A percentile compares a stretch with the other conserved stretches of the same genome.
Conservation (phyloP, 2,329 filamentous ascomycete genomes). For the Monilinia vaccinii-corymbosi region DNA sequence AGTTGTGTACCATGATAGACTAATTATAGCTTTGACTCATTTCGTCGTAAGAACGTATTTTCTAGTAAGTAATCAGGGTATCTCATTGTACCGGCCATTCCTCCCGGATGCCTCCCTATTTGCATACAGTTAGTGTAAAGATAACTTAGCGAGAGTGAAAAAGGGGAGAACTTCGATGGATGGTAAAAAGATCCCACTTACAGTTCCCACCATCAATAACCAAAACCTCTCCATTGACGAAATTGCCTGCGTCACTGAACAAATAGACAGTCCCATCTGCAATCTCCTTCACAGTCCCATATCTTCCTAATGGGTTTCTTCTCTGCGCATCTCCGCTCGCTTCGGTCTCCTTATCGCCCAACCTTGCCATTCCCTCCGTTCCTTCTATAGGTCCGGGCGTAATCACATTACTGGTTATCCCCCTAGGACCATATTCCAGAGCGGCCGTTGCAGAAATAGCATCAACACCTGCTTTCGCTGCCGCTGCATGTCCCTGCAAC, state of each 20-base stretch:
- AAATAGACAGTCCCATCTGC: constrained; percentile 86
- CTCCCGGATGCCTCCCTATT: constrained; percentile 19
- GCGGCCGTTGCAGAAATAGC: constrained; percentile 70
- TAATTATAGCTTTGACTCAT: constrained; percentile 6
- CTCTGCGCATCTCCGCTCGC: constrained; percentile 25
- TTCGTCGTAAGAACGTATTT: constrained; percentile 14
- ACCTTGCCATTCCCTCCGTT: constrained; percentile 70
- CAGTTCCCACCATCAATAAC: constrained; percentile 54
- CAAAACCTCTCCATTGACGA: constrained; percentile 73
- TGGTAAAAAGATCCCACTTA: background rate
- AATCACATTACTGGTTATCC: constrained; percentile 81
- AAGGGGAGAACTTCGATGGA: background rate
- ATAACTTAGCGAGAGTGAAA: background rate
- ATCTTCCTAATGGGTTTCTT: constrained; percentile 62
- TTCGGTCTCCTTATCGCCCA: constrained; percentile 32
- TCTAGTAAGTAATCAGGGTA: constrained; percentile 27
- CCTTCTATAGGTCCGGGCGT: constrained; percentile 69
- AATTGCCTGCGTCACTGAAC: constrained; percentile 78
- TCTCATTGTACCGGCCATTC: constrained; percentile 12
- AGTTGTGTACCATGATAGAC: background rate
- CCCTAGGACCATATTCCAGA: constrained; percentile 82
- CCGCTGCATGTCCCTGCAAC: constrained; percentile 80
- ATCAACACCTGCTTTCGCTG: constrained; percentile 87
- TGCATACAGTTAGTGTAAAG: background rate
- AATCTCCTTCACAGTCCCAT: constrained; percentile 77